A percentile compares a stretch with the other conserved stretches of the same genome.
phyloP scores from a whole-genome alignment of 2,329 filamentous ascomycete species.

The Aureobasidium sp. region DNA sequence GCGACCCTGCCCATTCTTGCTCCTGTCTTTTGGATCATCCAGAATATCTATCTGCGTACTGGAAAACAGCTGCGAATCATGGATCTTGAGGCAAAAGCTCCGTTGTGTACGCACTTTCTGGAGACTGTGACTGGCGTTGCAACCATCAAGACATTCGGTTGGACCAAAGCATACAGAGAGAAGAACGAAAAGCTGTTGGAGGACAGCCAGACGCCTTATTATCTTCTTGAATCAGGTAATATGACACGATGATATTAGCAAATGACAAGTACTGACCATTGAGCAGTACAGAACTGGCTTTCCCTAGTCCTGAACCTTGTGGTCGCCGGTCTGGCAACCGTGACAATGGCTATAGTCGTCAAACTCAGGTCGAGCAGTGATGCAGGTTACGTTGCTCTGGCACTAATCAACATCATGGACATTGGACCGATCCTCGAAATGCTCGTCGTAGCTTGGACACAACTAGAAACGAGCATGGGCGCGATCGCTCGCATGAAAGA shows the following conservation, averaged over 20 bases:
- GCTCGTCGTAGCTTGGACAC: conserved; percentile 46
- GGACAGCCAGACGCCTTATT: conserved; percentile 35
- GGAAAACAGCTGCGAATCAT: conserved; percentile 43
- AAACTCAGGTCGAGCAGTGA: conserved; percentile 34
- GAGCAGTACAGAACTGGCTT: conserved; percentile 35
- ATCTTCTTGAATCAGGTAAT: conserved; percentile 32
- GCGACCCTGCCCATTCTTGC: conserved; percentile 29
- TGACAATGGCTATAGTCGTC: conserved; percentile 26
- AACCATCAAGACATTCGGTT: conserved; percentile 45
- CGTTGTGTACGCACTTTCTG: conserved; percentile 43
- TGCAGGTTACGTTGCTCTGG: conserved; percentile 44
- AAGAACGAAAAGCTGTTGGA: conserved; percentile 32
- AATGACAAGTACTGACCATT: not conserved
- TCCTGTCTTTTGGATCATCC: conserved; percentile 31
- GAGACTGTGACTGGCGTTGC: conserved; percentile 41
- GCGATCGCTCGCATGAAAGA: conserved; percentile 47
- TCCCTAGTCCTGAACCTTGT: conserved; percentile 33
- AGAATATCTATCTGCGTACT: conserved; percentile 39
- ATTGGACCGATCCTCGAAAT: conserved; percentile 45
- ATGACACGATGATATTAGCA: not conserved
- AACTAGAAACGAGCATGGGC: conserved; percentile 49
- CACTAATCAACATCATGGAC: conserved; percentile 44
- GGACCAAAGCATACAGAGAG: conserved; percentile 31
- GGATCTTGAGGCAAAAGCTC: conserved; percentile 44
- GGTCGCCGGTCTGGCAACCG: conserved; percentile 26